A percentile compares a stretch with the other conserved stretches of the same genome.
Evolutionary conservation across 768 basidiomycete species (phyloP).

Genomic region (Agaricus sinodeliciosus): DNA sequence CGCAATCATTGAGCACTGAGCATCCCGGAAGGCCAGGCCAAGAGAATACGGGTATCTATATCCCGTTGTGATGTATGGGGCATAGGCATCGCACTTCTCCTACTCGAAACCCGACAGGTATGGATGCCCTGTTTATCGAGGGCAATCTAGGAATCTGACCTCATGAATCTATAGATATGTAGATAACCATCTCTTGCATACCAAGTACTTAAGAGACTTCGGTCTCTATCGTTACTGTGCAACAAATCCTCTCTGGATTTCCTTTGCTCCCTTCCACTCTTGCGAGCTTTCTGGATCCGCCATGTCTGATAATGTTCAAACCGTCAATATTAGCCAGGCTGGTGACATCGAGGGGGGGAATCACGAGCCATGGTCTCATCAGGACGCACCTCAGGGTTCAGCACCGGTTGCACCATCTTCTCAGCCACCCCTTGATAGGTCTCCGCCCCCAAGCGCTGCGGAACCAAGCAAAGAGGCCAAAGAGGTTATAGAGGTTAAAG

Average conservation of each 20-base stretch:
- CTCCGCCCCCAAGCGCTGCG: slow-evolving; percentile 7
- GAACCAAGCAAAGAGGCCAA: slow-evolving; percentile 26
- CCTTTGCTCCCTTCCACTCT: slow-evolving; percentile 11
- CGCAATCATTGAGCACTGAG: not conserved
- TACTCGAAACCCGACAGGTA: not conserved
- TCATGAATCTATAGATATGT: not conserved
- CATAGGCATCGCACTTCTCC: not conserved
- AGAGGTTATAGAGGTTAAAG: slow-evolving; percentile 19
- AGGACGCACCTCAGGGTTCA: slow-evolving; percentile 28
- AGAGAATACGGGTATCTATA: no score
- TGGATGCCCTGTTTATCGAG: not conserved
- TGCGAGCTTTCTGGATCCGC: slow-evolving; percentile 15
- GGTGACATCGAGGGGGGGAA: slow-evolving; percentile 57
- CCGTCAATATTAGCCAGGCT: slow-evolving; percentile 29
- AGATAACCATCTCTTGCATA: not conserved
- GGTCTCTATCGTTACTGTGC: not conserved
- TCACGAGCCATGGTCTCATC: slow-evolving; percentile 35
- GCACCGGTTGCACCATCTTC: slow-evolving; percentile 18
- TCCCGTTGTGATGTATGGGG: not conserved
- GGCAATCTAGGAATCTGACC: not conserved
- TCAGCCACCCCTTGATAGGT: slow-evolving; percentile 2
- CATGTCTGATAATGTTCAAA: slow-evolving; percentile 40
- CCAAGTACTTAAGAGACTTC: not conserved
- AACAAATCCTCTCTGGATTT: slow-evolving; percentile 15
- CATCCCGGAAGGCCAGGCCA: no score